Evolutionary conservation across 1,139 yeast genomes (phyloP), one percentile per base, ranked within the genome.

Genomic region (Scheffersomyces segobiensis): DNA sequence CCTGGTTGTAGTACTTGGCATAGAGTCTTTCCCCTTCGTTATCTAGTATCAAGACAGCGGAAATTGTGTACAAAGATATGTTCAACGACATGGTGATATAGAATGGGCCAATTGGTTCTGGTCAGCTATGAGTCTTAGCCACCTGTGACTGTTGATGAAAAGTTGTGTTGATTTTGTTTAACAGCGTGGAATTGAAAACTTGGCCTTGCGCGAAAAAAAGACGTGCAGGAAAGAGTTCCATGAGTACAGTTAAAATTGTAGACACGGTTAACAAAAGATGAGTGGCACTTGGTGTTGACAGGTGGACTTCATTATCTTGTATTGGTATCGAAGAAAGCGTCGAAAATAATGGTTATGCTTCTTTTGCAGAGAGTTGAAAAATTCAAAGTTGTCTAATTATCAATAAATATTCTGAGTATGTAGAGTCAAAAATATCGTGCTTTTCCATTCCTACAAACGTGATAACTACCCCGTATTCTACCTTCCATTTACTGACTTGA

Each of bases 21-120:
- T 84, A 91, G 55, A 95, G 76, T 66, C 99, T 82, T 58, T 86
- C 83, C 19, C 97, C 97, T 62, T 89, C 89, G 66, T 82, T 86
- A 73, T 93, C 98, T 66, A 95, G 84, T 66, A 93, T 85, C 66
- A 93, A 77, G 56, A 89, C 82, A 3, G 97, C 93, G 53, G 88
- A 83, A 55, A 93, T 85, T 14, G 97, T 82, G 76, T 93, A 92
- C 62, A 93, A 81, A 17, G 96, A 87, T 57, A 88, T 80, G 68
- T 87, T 85, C 56, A 82, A 76, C 62, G 88, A 81, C 84, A 83
- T 84, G 60, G 59, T 60, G 55, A 4, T 32, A 32, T 32, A 17
- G 17, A 32, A 32, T 32, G 42, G 17, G 42, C 42, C 42, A 32
- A 32, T 32, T 32, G 42, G 42, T 32, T 32, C 17, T 32, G 42